Conservation (phyloP, 2,329 filamentous ascomycete species). For the Diaporthe nobilis region DNA sequence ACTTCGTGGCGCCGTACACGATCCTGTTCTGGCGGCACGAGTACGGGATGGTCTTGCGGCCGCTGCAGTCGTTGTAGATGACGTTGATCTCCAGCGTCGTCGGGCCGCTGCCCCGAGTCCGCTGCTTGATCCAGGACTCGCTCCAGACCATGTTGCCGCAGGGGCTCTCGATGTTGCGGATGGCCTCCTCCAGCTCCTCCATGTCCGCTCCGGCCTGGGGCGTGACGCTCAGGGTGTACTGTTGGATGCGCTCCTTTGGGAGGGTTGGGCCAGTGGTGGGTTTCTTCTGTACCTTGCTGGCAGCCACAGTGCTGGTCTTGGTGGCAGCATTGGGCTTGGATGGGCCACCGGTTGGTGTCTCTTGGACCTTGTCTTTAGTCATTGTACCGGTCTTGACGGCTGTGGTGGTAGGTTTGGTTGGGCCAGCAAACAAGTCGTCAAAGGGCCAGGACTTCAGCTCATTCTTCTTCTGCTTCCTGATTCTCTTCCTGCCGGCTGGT, state of each 20-base stretch:
- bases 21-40: neutral
- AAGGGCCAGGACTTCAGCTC: neutral
- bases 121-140: neutral
- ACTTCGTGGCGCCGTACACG: no score
- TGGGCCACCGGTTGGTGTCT: neutral
- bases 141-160: neutral
- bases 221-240: slow-evolving; percentile 11
- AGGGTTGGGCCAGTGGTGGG: neutral
- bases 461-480: neutral
- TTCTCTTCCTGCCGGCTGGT: neutral
- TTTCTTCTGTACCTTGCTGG: neutral
- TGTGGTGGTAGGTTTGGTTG: neutral
- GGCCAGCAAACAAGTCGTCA: no score
- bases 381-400: neutral
- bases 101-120: neutral
- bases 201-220: neutral
- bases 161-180: slow-evolving; percentile 15
- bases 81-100: slow-evolving; percentile 3
- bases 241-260: slow-evolving; percentile 6
- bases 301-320: neutral
- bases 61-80: slow-evolving; percentile 29
- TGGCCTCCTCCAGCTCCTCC: neutral
- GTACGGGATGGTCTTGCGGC: neutral
- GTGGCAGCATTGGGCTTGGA: no score
- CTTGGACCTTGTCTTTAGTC: neutral